Base-by-base conservation (phyloP, 2,329 filamentous ascomycete species). In the Fusarium chlamydosporum region DNA sequence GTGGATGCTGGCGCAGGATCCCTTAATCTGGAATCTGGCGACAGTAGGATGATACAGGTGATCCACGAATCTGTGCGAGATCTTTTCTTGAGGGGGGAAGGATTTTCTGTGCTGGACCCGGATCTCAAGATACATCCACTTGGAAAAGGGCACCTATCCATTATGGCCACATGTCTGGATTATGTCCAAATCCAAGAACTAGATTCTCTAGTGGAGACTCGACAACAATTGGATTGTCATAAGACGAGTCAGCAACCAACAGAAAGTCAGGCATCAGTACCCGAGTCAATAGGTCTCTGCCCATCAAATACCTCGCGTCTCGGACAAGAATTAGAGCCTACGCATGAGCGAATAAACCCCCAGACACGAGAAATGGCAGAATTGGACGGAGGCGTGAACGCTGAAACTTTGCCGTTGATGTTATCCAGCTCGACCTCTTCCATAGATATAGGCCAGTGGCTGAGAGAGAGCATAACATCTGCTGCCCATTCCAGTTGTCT, bases 41-140 rank as follows among this genome's bases (percentile, higher is more conserved):
- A 60, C 3, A 48, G 56, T 6, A 52, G 69, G 0, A 18, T 69
- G 0, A 40, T 72, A 3, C 50, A 56, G 11, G 31, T 67, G 0
- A 71, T 71, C 1, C 67, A 72, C n/a, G 11, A 56, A 2, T 71
- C 67, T 0, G 61, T 69, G 3, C 43, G 63, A 0, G 59, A 69
- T 1, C 71, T 61, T n/a, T 59, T 71, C 7, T 27, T 68, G 1
- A 1, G 27, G 0, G 9, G 46, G 3, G 6, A n/a, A 2, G 68
- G 69, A 0, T 71, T 69, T 10, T 3, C 1, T 0, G 20, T 7
- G 0, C 6, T 72, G 0, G 41, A 45, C 11, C 16, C 37, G 29
- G 26, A 3, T 0, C 20, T 38, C 2, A n/a, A 3, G 10, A 4
- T 0, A 1, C 5, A 42, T 12, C n/a, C 31, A 2, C 23, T 68